Base-by-base conservation (phyloP, 1,284 basidiomycete species). In the Malassezia sp. region DNA sequence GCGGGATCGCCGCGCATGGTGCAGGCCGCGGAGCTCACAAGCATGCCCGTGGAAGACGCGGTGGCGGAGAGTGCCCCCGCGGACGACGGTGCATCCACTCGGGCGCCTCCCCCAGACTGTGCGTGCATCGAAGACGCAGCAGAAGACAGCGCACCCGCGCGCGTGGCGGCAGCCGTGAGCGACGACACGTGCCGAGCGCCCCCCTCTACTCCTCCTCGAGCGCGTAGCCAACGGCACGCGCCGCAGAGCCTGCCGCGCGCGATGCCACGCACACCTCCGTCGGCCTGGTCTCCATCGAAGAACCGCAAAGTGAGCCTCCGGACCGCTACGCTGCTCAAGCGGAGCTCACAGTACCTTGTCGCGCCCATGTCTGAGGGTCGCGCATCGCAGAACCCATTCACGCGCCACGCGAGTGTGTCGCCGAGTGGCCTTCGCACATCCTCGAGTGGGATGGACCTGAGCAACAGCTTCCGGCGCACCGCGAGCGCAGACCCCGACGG, bases 391-490 rank as follows among this genome's bases (percentile, higher is more conserved):
- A 34, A 5, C n/a, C n/a, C n/a, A n/a, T n/a, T n/a, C n/a, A n/a
- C n/a, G n/a, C n/a, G n/a, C n/a, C n/a, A n/a, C n/a, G n/a, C n/a
- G n/a, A n/a, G n/a, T n/a, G n/a, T n/a, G n/a, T n/a, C n/a, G n/a
- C n/a, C n/a, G n/a, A n/a, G n/a, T n/a, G n/a, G n/a, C n/a, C n/a
- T n/a, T n/a, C n/a, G n/a, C n/a, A n/a, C n/a, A n/a, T n/a, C n/a
- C n/a, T 49, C 46, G 20, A 12, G 24, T 17, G 46, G 43, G 27
- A 49, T 49, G 46, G 46, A 49, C 23, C 22, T 49, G 14, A 49
- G 27, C 21, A 28, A 17, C 6, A 11, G 38, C 28, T 22, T 38
- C 31, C 17, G 6, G 14, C 42, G 7, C 28, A 17, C 22, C 10
- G 2, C 11, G 2, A 12, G 21, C 12, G n/a, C 11, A 5, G 34